These are phyloP conservation scores for Chytriomyces hyalinus DNA, from an alignment of 192 early-diverging fungal species.

Conservation along the genomic window DNA sequence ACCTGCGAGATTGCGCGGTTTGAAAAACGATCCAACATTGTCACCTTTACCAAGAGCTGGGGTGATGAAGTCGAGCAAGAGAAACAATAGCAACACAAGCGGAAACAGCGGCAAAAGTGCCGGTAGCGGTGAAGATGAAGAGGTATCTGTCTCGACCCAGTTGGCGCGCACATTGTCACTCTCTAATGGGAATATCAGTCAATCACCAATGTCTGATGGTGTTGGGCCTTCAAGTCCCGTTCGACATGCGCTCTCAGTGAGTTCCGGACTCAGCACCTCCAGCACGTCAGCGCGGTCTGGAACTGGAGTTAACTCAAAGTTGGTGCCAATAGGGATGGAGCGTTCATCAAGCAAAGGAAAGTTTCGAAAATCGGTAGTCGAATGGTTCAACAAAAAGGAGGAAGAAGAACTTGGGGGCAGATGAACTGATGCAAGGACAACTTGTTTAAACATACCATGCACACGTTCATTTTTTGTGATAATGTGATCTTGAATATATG, in stretches of 20 bases:
- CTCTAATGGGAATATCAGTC: background rate
- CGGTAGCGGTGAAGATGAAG: background rate
- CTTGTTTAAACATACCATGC: too few species aligned
- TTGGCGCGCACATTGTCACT: background rate
- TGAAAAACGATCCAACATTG: conserved; percentile 22
- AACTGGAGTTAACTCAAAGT: background rate
- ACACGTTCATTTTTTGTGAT: too few species aligned
- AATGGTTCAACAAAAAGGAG: background rate
- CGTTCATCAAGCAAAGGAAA: background rate
- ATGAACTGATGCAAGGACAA: background rate
- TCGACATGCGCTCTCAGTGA: background rate
- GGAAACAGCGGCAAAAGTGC: background rate
- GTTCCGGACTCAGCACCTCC: background rate
- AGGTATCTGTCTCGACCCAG: background rate
- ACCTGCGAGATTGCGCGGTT: conserved; percentile 5
- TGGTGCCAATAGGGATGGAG: background rate
- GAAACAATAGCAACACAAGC: background rate
- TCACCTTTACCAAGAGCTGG: background rate
- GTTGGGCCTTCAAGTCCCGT: background rate
- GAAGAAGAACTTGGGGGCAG: background rate
- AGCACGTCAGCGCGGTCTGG: background rate
- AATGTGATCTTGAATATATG: too few species aligned
- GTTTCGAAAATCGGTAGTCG: background rate
- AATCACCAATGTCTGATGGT: background rate
- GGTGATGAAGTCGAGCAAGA: background rate